These are phyloP conservation scores for Aspergillus sclerotiicarbonarius DNA, from an alignment of 495 filamentous ascomycete genomes.

Conservation along the genomic window DNA sequence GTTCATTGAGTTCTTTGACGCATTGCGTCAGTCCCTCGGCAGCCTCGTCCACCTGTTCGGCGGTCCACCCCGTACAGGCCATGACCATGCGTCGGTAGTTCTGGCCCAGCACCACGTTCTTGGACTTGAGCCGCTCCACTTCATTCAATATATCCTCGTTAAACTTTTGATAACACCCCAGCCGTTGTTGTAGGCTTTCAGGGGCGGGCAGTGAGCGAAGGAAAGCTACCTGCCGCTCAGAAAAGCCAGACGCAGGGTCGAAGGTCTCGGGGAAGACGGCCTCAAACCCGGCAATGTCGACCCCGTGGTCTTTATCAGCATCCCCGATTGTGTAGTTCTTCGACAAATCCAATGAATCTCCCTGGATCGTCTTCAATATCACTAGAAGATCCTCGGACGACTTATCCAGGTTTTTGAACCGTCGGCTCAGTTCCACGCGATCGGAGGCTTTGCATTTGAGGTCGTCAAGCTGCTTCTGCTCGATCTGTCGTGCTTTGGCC, in stretches of 20 bases:
- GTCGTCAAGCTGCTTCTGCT: conserved; percentile 65
- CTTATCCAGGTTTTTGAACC: conserved; percentile 58
- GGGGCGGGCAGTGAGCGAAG: conserved; percentile 29
- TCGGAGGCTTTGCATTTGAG: conserved; percentile 60
- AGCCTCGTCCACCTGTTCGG: conserved; percentile 47
- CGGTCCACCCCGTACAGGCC: conserved; percentile 47
- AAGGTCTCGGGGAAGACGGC: conserved; percentile 36
- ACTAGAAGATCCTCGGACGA: conserved; percentile 50
- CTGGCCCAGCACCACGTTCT: conserved; percentile 45
- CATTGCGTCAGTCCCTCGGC: conserved; percentile 47
- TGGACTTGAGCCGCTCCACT: conserved; percentile 39
- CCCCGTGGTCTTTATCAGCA: conserved; percentile 52
- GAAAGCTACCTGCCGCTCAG: conserved; percentile 36
- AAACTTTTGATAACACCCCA: conserved; percentile 34
- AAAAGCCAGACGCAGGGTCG: conserved; percentile 36
- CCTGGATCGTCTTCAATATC: conserved; percentile 32
- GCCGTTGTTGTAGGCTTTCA: conserved; percentile 27
- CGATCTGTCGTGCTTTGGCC: conserved; percentile 72
- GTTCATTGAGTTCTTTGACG: conserved; percentile 49
- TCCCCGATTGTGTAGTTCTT: conserved; percentile 43
- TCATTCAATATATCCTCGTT: conserved; percentile 38
- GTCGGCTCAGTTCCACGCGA: conserved; percentile 57
- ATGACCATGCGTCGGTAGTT: conserved; percentile 51
- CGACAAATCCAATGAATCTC: conserved; percentile 28
- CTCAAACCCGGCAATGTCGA: conserved; percentile 41